phyloP scores from a whole-genome alignment of 495 filamentous ascomycete species.

The Margaritispora aquatica region DNA sequence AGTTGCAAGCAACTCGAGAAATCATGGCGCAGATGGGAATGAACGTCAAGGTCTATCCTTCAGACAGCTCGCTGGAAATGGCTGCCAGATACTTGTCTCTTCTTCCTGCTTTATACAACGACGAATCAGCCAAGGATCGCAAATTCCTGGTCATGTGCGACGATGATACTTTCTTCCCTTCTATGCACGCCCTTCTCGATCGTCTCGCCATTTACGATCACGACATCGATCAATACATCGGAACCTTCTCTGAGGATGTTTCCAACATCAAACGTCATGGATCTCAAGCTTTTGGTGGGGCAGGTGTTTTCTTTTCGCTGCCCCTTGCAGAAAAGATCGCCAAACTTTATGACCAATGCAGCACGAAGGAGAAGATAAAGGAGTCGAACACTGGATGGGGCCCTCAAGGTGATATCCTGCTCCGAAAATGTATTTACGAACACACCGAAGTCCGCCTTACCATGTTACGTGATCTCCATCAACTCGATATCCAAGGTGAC shows the following conservation, averaged over 20 bases:
- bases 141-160: slow-evolving; percentile 36
- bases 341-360: slow-evolving; percentile 23
- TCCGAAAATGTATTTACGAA: slow-evolving; percentile 43
- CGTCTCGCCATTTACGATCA: slow-evolving; percentile 41
- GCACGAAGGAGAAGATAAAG: slow-evolving; percentile 36
- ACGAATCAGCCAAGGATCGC: slow-evolving; percentile 9
- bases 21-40: slow-evolving; percentile 15
- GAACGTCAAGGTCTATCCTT: slow-evolving; percentile 17
- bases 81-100: slow-evolving; percentile 22
- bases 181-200: slow-evolving; percentile 41
- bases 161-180: slow-evolving; percentile 49
- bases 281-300: slow-evolving; percentile 51
- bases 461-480: slow-evolving; percentile 42
- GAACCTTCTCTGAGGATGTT: slow-evolving; percentile 43
- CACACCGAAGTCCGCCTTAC: slow-evolving; percentile 44
- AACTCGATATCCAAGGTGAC: slow-evolving; percentile 23
- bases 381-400: slow-evolving; percentile 29
- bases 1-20: slow-evolving; percentile 10
- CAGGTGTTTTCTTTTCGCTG: slow-evolving; percentile 51
- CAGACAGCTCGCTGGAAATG: slow-evolving; percentile 20
- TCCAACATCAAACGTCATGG: slow-evolving; percentile 36
- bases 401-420: slow-evolving; percentile 37
- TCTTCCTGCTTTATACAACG: slow-evolving; percentile 18
- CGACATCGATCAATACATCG: slow-evolving; percentile 43
- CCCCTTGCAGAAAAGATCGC: slow-evolving; percentile 40